Base-by-base conservation (phyloP, 2,329 filamentous ascomycete species). In the Coleophoma crateriformis region DNA sequence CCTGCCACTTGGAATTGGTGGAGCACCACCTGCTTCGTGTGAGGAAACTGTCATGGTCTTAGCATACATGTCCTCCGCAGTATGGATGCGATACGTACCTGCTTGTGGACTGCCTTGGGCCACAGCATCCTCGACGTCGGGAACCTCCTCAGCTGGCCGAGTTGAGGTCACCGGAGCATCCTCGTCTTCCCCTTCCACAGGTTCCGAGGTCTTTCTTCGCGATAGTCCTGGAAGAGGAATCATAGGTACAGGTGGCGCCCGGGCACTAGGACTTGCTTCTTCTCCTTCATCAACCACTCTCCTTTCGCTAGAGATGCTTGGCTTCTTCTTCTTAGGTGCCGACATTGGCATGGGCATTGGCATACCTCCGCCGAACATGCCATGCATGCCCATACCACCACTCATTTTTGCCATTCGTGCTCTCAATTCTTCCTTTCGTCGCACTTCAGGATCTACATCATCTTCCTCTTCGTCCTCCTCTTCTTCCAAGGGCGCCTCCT, bases 341-440 rank as follows among this genome's bases (percentile, higher is more conserved):
- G 72, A 60, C 32, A 71, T 63, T n/a, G 70, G 67, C 4, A 69
- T 70, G 51, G 77, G 72, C 70, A 86, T 78, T 14, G 84, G 79
- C 65, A 90, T 80, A 52, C 82, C 82, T 35, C 78, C 80, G 15
- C 88, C 89, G 67, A 95, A 95, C 84, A 97, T 94, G 60, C 90
- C 89, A 65, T 90, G 84, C 86, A 97, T 95, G 43, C 90, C 90
- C 89, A 96, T 96, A 19, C 92, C 92, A 49, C 92, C 92, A 58
- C 92, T 95, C 87, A 99, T 94, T 71, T 96, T 96, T 42, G 94
- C 94, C 90, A 99, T 99, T 60, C 94, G 84, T 54, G 94, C 90
- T 52, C 94, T 83, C 33, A 99, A 76, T 65, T 96, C 92, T 69
- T 96, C 84, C 64, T 86, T 88, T 47, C 91, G 85, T 58, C 82